Percentiles rank a stretch among this genome's conserved stretches.
These are phyloP conservation scores for Puccinellia tenuiflora DNA, from an alignment of 176 grass and related monocot genomes.

Conservation along the genomic window DNA sequence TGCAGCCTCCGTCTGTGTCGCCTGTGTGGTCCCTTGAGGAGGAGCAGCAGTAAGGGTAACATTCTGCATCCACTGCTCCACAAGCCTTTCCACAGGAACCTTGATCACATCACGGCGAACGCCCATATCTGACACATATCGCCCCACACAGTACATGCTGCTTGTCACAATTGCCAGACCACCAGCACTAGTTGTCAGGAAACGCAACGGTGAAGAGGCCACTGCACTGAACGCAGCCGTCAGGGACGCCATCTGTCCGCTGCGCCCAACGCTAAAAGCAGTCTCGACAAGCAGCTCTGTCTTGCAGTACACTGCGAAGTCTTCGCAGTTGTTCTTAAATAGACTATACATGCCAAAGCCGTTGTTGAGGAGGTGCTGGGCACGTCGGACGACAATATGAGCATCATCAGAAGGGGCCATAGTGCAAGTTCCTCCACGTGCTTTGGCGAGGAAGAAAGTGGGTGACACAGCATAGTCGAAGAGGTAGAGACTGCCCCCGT, in stretches of 20 bases:
- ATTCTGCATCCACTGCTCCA: constrained; percentile 24
- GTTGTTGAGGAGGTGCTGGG: constrained; percentile 46
- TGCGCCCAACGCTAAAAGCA: constrained; percentile 60
- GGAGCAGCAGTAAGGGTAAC: neutral
- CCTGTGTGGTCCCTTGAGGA: neutral
- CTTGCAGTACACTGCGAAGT: constrained; percentile 92
- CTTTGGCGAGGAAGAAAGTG: constrained; percentile 71
- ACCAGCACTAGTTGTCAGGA: constrained; percentile 38
- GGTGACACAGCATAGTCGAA: constrained; percentile 63
- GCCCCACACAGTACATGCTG: constrained; percentile 49
- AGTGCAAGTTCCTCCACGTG: constrained; percentile 85
- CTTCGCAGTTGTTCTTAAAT: constrained; percentile 95
- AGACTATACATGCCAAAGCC: constrained; percentile 70
- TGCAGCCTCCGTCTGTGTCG: neutral
- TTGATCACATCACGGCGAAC: constrained; percentile 59
- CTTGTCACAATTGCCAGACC: constrained; percentile 45
- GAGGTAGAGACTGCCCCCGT: constrained; percentile 59
- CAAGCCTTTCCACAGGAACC: constrained; percentile 46
- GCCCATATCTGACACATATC: constrained; percentile 54
- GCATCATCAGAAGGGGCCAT: constrained; percentile 48
- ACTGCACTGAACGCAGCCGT: constrained; percentile 40
- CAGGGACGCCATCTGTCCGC: constrained; percentile 70
- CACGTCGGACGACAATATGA: constrained; percentile 46
- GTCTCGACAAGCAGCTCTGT: constrained; percentile 73
- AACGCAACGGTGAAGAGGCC: constrained; percentile 58